Evolutionary conservation across 768 basidiomycete genomes (phyloP), one percentile per base, ranked within the genome.

Genomic region (Chiua virens): DNA sequence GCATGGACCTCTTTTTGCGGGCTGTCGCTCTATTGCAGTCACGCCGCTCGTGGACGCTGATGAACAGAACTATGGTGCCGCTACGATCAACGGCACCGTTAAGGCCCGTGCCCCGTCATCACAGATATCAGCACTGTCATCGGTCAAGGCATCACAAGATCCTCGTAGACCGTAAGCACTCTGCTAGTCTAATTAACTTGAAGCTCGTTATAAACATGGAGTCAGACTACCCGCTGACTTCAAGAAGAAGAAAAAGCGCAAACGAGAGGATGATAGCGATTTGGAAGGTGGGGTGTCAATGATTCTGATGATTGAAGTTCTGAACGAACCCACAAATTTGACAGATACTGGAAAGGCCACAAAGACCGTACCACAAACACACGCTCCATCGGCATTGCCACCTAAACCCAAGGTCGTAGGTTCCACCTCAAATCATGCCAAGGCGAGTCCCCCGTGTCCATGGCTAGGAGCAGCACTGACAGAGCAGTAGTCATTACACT

Each of bases 211-310:
- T 28, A 9, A 27, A 23, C 36, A 28, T 34, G 30, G 1, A 18
- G 34, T 18, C 42, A 75, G 71, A 49, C 44, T 64, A 45, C 55
- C 67, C 11, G 79, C 83, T 13, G 86, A 87, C 42, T 54, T 74
- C 25, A 87, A 85, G 71, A 89, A 87, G 75, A 89, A 88, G 73
- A 89, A 90, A 73, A 92, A 91, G 64, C 87, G 89, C 69, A 89
- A 87, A 77, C 80, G 86, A 49, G 88, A 89, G 9, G 82, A 80
- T 35, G 83, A 83, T n/a, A 87, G 85, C 57, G 89, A 90, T 56
- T 67, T 73, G 28, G 88, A 90, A 61, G 75, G 74, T 64, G 80
- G 82, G 81, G 68, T 46, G 66, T 56, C 52, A 40, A 35, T 42
- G 51, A 47, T 30, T 34, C 28, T 42, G 36, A 7, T 48, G 10